Percentiles rank a stretch among this genome's conserved stretches.
Conservation (phyloP, 164 flowering plant species). For the Umbellularia californica region DNA sequence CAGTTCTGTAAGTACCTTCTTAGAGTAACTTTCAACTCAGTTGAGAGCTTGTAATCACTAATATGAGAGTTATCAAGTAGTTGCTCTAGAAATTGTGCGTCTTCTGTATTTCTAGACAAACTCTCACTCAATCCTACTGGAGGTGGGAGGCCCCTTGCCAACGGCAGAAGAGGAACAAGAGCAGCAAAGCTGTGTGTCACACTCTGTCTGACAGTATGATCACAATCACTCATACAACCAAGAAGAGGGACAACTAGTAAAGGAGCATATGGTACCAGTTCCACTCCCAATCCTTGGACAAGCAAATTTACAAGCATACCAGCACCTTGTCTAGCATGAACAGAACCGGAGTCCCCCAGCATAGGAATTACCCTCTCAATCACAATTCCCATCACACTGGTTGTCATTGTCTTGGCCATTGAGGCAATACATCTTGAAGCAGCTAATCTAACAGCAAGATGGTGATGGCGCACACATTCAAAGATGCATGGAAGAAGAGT, state of each 20-base stretch:
- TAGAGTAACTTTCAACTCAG: constrained; percentile 75
- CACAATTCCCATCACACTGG: constrained; percentile 72
- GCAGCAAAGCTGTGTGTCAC: constrained; percentile 99
- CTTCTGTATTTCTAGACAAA: constrained; percentile 65
- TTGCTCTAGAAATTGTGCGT: constrained; percentile 87
- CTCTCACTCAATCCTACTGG: constrained; percentile 68
- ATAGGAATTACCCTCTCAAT: constrained; percentile 77
- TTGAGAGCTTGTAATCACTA: constrained; percentile 80
- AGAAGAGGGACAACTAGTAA: constrained; percentile 92
- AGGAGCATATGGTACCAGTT: constrained; percentile 88
- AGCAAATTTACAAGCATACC: constrained; percentile 93
- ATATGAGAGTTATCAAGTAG: constrained; percentile 95
- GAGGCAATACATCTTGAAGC: constrained; percentile 94
- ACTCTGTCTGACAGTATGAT: constrained; percentile 83
- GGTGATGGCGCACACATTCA: constrained; percentile 72
- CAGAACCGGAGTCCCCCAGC: constrained; percentile 69
- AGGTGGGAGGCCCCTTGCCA: constrained; percentile 83
- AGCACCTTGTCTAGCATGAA: constrained; percentile 89
- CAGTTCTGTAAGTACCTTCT: constrained; percentile 51
- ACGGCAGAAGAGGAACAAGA: constrained; percentile 96
- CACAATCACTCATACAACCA: constrained; percentile 94
- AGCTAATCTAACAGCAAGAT: constrained; percentile 92
- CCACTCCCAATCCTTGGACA: constrained; percentile 81
- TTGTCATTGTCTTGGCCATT: constrained; percentile 84
- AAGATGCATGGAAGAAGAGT: constrained; percentile 86